A percentile compares a stretch with the other conserved stretches of the same genome.
Conservation (phyloP, 2,329 filamentous ascomycete species). For the Fusarium haematococcum region DNA sequence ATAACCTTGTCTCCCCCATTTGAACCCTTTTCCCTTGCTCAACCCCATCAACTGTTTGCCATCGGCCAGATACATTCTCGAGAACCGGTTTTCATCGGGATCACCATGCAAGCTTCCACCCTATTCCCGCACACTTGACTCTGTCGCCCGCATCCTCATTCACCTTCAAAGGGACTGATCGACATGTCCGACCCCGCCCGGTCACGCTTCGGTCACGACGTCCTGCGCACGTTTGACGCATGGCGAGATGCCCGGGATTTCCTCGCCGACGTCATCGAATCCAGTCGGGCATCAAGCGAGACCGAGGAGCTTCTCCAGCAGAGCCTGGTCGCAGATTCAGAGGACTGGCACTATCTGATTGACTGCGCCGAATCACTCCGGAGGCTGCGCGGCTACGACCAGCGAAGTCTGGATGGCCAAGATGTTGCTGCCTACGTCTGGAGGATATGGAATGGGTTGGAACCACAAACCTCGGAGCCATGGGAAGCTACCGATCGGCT, state of each 20-base stretch:
- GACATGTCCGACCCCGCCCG: slow-evolving; percentile 23
- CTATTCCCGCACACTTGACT: neutral
- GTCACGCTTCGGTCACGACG: slow-evolving; percentile 40
- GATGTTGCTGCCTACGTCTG: slow-evolving; percentile 51
- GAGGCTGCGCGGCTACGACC: slow-evolving; percentile 16
- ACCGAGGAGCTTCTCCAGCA: slow-evolving; percentile 43
- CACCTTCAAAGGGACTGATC: slow-evolving; percentile 13
- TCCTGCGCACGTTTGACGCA: slow-evolving; percentile 50
- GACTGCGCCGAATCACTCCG: slow-evolving; percentile 49
- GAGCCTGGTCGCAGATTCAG: slow-evolving; percentile 49
- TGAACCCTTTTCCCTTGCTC: neutral
- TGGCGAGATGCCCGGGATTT: slow-evolving; percentile 47
- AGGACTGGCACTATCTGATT: slow-evolving; percentile 51
- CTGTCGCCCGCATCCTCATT: slow-evolving; percentile 1
- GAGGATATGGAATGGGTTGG: slow-evolving; percentile 33
- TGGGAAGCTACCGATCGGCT: slow-evolving; percentile 53
- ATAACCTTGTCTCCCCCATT: neutral
- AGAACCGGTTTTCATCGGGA: neutral
- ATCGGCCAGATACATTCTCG: neutral
- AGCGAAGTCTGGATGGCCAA: slow-evolving; percentile 45
- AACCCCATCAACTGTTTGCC: neutral
- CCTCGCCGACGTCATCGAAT: slow-evolving; percentile 48
- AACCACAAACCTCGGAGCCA: slow-evolving; percentile 21
- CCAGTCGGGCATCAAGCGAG: slow-evolving; percentile 44
- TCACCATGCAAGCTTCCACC: neutral